Evolutionary conservation across 208 protist species (phyloP).

Genomic region (Polymyxa betae): DNA sequence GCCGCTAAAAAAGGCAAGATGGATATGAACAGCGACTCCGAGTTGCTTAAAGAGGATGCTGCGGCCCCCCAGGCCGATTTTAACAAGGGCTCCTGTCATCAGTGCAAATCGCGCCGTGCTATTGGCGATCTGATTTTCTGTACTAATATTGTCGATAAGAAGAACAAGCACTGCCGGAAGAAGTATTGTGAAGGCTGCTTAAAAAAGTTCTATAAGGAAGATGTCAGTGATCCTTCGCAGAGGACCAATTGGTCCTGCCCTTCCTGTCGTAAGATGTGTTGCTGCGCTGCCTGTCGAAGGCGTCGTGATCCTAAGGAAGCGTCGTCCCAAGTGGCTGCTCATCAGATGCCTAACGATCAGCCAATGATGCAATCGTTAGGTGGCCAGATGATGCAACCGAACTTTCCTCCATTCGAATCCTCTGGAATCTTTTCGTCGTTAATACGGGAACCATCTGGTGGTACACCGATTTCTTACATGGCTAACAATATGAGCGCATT

Average conservation of each 20-base stretch:
- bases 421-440: neutral
- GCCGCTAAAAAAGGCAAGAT: neutral
- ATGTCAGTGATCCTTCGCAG: neutral
- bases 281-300: constrained; percentile 58
- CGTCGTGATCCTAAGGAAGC: constrained; percentile 6
- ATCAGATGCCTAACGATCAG: neutral
- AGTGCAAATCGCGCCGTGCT: constrained; percentile 57
- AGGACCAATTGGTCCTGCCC: constrained; percentile 55
- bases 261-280: constrained; percentile 61
- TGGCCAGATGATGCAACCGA: neutral
- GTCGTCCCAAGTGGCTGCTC: neutral
- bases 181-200: constrained; percentile 64
- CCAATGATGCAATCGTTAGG: neutral
- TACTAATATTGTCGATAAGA: constrained; percentile 62
- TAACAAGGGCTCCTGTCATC: constrained; percentile 58
- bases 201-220: constrained; percentile 61
- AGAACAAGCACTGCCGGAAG: constrained; percentile 63
- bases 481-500: neutral
- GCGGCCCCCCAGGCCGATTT: neutral
- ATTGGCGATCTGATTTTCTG: constrained; percentile 59
- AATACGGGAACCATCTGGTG: constrained; percentile 3
- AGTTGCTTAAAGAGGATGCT: neutral
- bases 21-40: neutral
- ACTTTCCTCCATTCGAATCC: neutral
- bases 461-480: neutral